Conservation (phyloP, 495 filamentous ascomycete species). For the Aspergillus bertholletiae region DNA sequence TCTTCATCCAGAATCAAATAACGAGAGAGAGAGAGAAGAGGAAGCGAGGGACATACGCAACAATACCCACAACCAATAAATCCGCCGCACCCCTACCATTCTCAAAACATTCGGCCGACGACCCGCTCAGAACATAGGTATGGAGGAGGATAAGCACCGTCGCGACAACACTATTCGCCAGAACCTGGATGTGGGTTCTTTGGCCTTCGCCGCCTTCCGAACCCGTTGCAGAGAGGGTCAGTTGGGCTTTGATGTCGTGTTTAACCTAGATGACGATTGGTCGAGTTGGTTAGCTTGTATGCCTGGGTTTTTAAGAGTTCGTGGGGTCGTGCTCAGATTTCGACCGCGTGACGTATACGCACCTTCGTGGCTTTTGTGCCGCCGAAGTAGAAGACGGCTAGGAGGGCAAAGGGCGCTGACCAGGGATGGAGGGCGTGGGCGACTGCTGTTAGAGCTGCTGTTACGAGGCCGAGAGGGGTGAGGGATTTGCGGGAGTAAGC, state of each 20-base stretch:
- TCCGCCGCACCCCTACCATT: conserved; percentile 36
- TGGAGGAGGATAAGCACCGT: conserved; percentile 71
- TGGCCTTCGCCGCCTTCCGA: conserved; percentile 71
- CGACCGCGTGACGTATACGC: too few species aligned
- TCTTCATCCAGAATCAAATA: background rate
- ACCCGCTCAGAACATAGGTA: conserved; percentile 44
- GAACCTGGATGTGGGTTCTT: conserved; percentile 82
- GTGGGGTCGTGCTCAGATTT: too few species aligned
- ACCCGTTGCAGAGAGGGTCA: conserved; percentile 75
- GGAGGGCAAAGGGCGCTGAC: conserved; percentile 79
- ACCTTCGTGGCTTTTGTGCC: conserved; percentile 84
- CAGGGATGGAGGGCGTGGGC: conserved; percentile 87
- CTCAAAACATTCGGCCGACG: conserved; percentile 31
- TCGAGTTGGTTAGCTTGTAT: too few species aligned
- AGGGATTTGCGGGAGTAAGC: conserved; percentile 70
- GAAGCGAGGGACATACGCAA: conserved; percentile 37
- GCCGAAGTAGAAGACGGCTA: conserved; percentile 81
- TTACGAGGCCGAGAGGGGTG: conserved; percentile 63
- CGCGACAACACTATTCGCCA: conserved; percentile 82
- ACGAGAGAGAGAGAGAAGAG: background rate
- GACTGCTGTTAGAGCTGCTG: conserved; percentile 65
- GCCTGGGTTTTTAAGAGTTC: too few species aligned
- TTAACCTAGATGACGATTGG: too few species aligned
- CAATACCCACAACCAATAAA: conserved; percentile 54
- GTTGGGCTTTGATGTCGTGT: conserved; percentile 73